Evolutionary conservation across 192 early-diverging fungal genomes (phyloP), one percentile per base, ranked within the genome.

Genomic region (Rhizoclosmatium globosum): DNA sequence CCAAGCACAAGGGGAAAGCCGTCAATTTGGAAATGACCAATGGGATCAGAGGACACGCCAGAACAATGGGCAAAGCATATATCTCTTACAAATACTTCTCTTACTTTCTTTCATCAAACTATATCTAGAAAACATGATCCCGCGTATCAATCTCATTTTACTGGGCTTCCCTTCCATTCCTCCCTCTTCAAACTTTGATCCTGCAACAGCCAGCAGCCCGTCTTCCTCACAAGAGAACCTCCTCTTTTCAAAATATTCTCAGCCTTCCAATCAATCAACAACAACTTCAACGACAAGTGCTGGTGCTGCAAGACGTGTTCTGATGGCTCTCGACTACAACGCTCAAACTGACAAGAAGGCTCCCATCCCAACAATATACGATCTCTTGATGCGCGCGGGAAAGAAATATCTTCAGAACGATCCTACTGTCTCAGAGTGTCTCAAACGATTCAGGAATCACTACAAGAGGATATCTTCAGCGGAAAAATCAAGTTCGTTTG

Each of bases 281-380:
- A 39, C 50, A 7, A 17, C 50, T 17, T 53, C 23, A 64, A 6
- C 39, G 21, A 41, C 39, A 19, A n/a, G 60, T 19, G 74, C 62
- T 9, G 74, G 74, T 7, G 6, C 74, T 11, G 39, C 74, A 15
- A 61, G 74, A 41, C 74, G 74, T 7, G 64, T 76, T 13, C 11
- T 47, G 6, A 38, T 76, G 13, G 57, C 21, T 23, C 48, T 76
- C 7, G 57, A 76, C n/a, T 38, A 56, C 23, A 42, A 19, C 19
- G 46, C 47, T n/a, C 9, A 7, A 42, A 2, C 39, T 7, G 13
- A 46, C 21, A 15, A 46, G 31, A 50, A 48, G 13, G 0, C 11
- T 9, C 19, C 7, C 9, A 9, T 47, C 47, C 58, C 41, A 2
- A 76, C 62, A 13, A 38, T 76, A 9, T 76, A 53, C 6, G 74